Percentiles rank a stretch among this genome's conserved stretches.
Conservation (phyloP, 2,329 filamentous ascomycete species). For the Xylariaceae sp. region DNA sequence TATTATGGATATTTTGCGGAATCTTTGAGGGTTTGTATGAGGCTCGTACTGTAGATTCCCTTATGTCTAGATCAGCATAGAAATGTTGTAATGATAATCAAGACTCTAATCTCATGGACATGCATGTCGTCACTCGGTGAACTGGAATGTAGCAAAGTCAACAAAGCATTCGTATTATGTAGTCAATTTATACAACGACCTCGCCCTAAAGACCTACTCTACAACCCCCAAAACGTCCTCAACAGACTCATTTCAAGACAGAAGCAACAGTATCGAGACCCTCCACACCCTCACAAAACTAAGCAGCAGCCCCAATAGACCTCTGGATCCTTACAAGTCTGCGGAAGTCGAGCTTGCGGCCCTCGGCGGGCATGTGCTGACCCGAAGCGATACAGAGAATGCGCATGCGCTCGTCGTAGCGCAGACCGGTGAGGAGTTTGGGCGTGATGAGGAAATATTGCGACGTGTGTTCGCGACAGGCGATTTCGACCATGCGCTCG, state of each 20-base stretch:
- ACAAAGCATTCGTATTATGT: neutral
- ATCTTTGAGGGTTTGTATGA: conserved; percentile 23
- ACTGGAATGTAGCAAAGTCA: neutral
- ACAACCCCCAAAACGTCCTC: neutral
- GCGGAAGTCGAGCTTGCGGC: conserved; percentile 46
- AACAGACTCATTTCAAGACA: neutral
- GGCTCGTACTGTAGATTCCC: too few relatives aligned
- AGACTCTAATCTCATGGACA: too few relatives aligned
- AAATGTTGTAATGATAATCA: too few relatives aligned
- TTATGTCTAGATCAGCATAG: too few relatives aligned
- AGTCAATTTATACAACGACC: neutral
- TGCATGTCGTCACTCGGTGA: neutral
- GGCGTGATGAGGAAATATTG: conserved; percentile 98
- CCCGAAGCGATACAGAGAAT: conserved; percentile 91
- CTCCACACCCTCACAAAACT: neutral
- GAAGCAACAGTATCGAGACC: neutral
- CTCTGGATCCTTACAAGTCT: conserved; percentile 41
- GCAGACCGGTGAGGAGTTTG: conserved; percentile 79
- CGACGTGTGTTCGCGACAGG: conserved; percentile 72
- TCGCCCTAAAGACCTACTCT: neutral
- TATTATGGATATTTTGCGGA: conserved; percentile 39
- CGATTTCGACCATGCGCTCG: conserved; percentile 96
- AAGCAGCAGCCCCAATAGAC: conserved; percentile 23
- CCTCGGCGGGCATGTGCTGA: conserved; percentile 59
- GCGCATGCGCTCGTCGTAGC: conserved; percentile 86